Conservation (phyloP, 768 basidiomycete genomes). For the Calocera viscosa region DNA sequence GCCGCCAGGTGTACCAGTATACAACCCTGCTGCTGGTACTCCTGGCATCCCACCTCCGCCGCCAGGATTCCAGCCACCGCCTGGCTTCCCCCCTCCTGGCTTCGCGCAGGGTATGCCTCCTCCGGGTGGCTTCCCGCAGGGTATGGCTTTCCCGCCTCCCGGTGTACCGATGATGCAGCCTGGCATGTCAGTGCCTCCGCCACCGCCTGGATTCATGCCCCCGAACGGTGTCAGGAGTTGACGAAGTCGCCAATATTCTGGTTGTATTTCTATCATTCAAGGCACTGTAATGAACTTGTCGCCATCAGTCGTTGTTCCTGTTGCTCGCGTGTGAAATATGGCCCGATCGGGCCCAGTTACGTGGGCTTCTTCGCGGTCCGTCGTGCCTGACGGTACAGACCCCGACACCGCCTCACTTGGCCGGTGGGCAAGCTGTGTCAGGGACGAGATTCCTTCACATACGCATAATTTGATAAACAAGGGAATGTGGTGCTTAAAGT, state of each 20-base stretch:
- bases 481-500: too few relatives aligned
- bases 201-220: constrained; percentile 65
- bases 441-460: too few relatives aligned
- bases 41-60: constrained; percentile 10
- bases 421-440: too few relatives aligned
- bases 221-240: constrained; percentile 20
- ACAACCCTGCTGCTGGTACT: neutral
- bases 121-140: constrained; percentile 18
- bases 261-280: neutral
- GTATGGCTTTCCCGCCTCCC: constrained; percentile 21
- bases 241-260: neutral
- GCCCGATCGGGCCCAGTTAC: too few relatives aligned
- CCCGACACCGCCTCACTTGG: too few relatives aligned
- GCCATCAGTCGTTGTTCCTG: too few relatives aligned
- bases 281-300: neutral
- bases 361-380: too few relatives aligned
- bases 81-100: constrained; percentile 9
- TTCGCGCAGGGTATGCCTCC: constrained; percentile 14
- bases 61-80: constrained; percentile 14
- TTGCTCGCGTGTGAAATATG: too few relatives aligned
- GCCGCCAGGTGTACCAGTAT: neutral
- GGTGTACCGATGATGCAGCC: constrained; percentile 1
- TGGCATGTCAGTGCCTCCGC: constrained; percentile 42
- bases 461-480: too few relatives aligned
- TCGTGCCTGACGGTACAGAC: too few relatives aligned